These are phyloP conservation scores for Cicer pinnatifidum DNA, from an alignment of 306 rosid species.

Conservation along the genomic window DNA sequence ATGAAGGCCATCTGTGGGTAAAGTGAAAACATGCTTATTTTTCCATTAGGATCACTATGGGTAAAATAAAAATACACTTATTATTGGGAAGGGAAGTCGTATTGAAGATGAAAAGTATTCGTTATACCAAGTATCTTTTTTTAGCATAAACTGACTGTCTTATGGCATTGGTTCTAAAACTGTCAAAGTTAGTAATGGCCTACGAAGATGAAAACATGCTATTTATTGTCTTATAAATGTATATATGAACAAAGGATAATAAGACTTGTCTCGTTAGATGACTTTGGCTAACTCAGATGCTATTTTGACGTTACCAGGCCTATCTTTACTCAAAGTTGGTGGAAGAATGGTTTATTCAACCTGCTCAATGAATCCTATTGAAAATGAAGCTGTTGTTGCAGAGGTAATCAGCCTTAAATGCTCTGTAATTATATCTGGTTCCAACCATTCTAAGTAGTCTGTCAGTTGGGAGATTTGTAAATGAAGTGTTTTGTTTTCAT, in stretches of 20 bases:
- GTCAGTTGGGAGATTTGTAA: conserved; percentile 20
- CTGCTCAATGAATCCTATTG: conserved; percentile 96
- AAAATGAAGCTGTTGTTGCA: conserved; percentile 91
- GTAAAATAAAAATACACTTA: conserved; percentile 3
- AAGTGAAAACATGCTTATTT: conserved; percentile 28
- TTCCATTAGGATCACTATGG: background rate
- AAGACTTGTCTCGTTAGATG: background rate
- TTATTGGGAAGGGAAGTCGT: conserved; percentile 32
- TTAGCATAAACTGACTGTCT: conserved; percentile 24
- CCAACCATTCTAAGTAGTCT: conserved; percentile 22
- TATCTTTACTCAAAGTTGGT: conserved; percentile 87
- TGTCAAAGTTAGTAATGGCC: conserved; percentile 12
- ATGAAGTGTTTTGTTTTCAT: conserved; percentile 10
- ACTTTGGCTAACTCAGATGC: conserved; percentile 28
- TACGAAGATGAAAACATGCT: conserved; percentile 22
- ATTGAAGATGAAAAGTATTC: conserved; percentile 22
- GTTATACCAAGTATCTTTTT: conserved; percentile 12
- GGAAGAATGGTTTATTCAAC: conserved; percentile 96
- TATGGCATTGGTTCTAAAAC: conserved; percentile 22
- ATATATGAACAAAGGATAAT: conserved; percentile 13
- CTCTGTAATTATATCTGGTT: conserved; percentile 36
- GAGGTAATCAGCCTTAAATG: conserved; percentile 64
- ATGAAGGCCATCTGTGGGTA: background rate
- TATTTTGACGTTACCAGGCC: conserved; percentile 57
- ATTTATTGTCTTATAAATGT: conserved; percentile 22